These are phyloP conservation scores for Curvularia verruculosa DNA, from an alignment of 2,329 filamentous ascomycete genomes.

Conservation along the genomic window DNA sequence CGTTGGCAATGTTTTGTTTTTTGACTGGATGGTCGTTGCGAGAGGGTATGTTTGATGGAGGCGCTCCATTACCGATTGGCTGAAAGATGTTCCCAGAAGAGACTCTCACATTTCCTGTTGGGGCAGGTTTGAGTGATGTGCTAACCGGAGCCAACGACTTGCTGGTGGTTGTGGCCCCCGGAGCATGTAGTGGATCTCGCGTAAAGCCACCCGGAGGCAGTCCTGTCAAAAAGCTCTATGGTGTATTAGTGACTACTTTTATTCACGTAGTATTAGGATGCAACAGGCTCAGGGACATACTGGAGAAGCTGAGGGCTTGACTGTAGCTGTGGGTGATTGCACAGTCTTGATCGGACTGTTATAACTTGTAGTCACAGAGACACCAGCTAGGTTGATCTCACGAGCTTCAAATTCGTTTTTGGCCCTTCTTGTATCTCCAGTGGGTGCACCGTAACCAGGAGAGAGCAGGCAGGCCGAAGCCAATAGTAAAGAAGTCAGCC, in stretches of 20 bases:
- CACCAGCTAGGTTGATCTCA: constrained; percentile 28
- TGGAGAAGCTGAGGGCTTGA: constrained; percentile 34
- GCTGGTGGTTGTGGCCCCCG: constrained; percentile 24
- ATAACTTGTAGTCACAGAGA: constrained; percentile 42
- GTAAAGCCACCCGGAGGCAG: constrained; percentile 43
- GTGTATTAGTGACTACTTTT: constrained; percentile 11
- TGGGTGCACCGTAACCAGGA: constrained; percentile 34
- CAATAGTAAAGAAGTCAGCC: constrained; percentile 34
- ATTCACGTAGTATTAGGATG: neutral
- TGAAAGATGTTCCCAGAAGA: constrained; percentile 48
- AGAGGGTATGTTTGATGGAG: constrained; percentile 47
- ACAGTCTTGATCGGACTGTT: constrained; percentile 34
- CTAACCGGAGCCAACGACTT: constrained; percentile 36
- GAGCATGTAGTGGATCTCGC: constrained; percentile 31
- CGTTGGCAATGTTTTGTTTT: constrained; percentile 47
- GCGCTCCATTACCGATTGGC: constrained; percentile 49
- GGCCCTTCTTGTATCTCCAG: constrained; percentile 21
- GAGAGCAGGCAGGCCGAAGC: constrained; percentile 29
- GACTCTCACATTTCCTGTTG: constrained; percentile 22
- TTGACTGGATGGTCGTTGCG: constrained; percentile 52
- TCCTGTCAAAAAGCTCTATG: constrained; percentile 39
- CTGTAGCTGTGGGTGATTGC: constrained; percentile 36
- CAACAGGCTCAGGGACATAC: constrained; percentile 22
- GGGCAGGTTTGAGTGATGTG: constrained; percentile 38
- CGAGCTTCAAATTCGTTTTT: constrained; percentile 24